Base-by-base conservation (phyloP, 2,329 filamentous ascomycete species). In the Sordariomycetes sp. region DNA sequence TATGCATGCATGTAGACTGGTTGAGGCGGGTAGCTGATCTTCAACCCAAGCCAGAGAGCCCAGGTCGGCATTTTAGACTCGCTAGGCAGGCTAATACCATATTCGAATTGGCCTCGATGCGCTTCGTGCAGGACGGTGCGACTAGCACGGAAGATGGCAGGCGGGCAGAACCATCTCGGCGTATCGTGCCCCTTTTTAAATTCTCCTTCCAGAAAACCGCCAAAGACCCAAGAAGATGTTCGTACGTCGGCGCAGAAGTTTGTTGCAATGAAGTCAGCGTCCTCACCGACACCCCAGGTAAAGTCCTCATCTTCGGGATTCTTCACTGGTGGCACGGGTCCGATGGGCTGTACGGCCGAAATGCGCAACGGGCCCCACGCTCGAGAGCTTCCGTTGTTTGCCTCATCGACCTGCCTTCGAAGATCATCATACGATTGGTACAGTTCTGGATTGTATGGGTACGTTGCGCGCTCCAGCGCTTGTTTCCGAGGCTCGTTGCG, bases 401-500 rank as follows among this genome's bases (percentile, higher is more conserved):
- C 43, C 20, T 32, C 26, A 41, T 53, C 33, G 14, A 45, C 39
- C 20, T 32, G 26, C n/a, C 17, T 9, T 29, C 61, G 50, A 45
- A 66, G 67, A 4, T 59, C 49, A 16, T 62, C 48, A 43, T 64
- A 76, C 31, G 58, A 54, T 33, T 69, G 68, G 40, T 74, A 69
- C 15, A 67, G 47, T 30, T 55, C 53, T 4, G 70, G 70, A 35
- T 74, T 59, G 49, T 75, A 75, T 52, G 68, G 70, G 21, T 68
- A 66, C 38, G 65, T 65, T 45, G 70, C 68, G 21, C 72, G 65
- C 47, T 78, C 73, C 64, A 73, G 75, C 7, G 74, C 58, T 24
- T 73, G 64, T 46, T 74, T 75, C 25, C 72, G 60, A 1, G 73
- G 72, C 46, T 73, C 65, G 25, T 63, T 56, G 36, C 64, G 63